Percentiles rank a stretch among this genome's conserved stretches.
Conservation (phyloP, 345 rosid genomes). For the Arabis alpina region DNA sequence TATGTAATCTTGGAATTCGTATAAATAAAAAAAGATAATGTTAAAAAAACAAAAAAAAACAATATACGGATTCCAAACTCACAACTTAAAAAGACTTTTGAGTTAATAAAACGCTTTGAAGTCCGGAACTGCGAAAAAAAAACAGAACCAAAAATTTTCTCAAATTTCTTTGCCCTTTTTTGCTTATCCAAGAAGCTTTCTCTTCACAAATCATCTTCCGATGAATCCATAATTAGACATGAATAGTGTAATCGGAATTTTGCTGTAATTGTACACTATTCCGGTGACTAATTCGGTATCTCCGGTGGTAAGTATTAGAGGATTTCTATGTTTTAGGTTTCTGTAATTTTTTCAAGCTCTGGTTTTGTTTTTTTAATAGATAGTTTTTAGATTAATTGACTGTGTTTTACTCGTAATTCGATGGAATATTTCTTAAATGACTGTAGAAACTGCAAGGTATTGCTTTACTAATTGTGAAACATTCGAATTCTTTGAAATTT, state of each 20-base stretch:
- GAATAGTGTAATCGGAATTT: conserved; percentile 19
- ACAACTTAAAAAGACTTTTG: neutral
- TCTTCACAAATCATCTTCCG: conserved; percentile 1
- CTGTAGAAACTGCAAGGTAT: neutral
- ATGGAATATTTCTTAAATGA: neutral
- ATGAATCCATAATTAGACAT: neutral
- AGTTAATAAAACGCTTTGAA: conserved; percentile 41
- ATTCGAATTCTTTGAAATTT: conserved; percentile 10
- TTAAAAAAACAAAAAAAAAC: too few relatives aligned
- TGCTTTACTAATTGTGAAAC: conserved; percentile 3
- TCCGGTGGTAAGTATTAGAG: conserved; percentile 25
- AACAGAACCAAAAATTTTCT: conserved; percentile 14
- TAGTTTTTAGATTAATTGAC: neutral
- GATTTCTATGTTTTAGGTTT: neutral
- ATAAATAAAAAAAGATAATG: too few relatives aligned
- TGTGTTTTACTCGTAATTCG: conserved; percentile 7
- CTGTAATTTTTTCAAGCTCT: neutral
- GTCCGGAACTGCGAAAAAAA: conserved; percentile 25
- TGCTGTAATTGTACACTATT: conserved; percentile 3
- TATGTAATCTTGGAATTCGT: too few relatives aligned
- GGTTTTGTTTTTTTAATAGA: neutral
- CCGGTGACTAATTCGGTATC: conserved; percentile 21
- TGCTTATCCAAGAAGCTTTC: conserved; percentile 15
- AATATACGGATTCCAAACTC: conserved; percentile 40
- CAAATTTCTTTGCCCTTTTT: neutral